phyloP scores from a whole-genome alignment of 2,329 filamentous ascomycete genomes.

The Aspergillus ibericus region DNA sequence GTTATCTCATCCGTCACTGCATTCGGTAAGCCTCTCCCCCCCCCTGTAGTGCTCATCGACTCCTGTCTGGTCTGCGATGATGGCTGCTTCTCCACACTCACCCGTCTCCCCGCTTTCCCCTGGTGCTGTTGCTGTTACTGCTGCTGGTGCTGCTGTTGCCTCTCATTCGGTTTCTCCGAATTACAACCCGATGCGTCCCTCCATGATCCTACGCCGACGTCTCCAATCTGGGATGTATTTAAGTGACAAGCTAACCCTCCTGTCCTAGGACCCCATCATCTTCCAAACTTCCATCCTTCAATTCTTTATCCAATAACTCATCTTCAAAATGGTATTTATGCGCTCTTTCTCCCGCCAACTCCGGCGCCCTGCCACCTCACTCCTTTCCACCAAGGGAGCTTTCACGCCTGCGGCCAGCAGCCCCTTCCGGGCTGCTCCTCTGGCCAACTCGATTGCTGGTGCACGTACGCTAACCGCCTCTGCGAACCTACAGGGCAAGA shows the following conservation, averaged over 20 bases:
- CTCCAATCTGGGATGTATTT: background rate
- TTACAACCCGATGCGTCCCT: background rate
- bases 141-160: background rate
- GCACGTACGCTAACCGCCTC: constrained; percentile 64
- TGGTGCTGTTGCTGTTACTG: background rate
- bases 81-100: constrained; percentile 3
- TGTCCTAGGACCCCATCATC: background rate
- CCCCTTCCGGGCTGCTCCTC: constrained; percentile 36
- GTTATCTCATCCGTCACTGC: background rate
- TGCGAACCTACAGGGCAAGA: constrained; percentile 81
- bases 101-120: constrained; percentile 2
- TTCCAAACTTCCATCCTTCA: background rate
- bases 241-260: constrained; percentile 16
- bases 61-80: background rate
- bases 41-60: background rate
- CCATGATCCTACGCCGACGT: background rate
- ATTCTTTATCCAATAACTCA: background rate
- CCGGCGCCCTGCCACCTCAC: constrained; percentile 55
- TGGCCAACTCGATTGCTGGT: constrained; percentile 48
- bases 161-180: constrained; percentile 4
- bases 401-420: constrained; percentile 32
- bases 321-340: constrained; percentile 62
- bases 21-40: constrained; percentile 9
- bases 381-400: constrained; percentile 46
- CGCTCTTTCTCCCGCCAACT: constrained; percentile 59